A percentile compares a stretch with the other conserved stretches of the same genome.
phyloP scores from a whole-genome alignment of 2,329 filamentous ascomycete species.

The Penicillium aurantiogriseum region DNA sequence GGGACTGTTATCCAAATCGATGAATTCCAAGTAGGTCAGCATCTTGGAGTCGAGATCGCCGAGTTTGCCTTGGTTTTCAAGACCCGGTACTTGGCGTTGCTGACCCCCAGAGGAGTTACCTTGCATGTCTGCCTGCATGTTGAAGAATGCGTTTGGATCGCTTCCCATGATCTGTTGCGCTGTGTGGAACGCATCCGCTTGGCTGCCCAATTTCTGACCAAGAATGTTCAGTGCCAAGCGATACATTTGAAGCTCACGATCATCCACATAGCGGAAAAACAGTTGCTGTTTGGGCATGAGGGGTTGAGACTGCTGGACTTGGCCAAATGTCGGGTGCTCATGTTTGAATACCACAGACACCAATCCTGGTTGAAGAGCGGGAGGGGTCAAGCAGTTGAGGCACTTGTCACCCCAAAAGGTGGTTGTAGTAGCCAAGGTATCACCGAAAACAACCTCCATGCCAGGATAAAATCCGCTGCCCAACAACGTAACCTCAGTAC shows the following conservation, averaged over 20 bases:
- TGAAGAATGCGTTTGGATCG: conserved; percentile 50
- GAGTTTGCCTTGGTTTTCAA: conserved; percentile 43
- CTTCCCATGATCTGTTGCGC: conserved; percentile 50
- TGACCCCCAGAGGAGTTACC: conserved; percentile 40
- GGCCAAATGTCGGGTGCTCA: conserved; percentile 49
- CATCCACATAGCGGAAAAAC: conserved; percentile 67
- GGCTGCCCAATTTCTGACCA: conserved; percentile 48
- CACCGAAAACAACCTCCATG: conserved; percentile 82
- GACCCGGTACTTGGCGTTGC: conserved; percentile 46
- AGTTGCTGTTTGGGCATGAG: conserved; percentile 50
- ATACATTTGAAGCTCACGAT: conserved; percentile 49
- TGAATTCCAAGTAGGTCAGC: conserved; percentile 71
- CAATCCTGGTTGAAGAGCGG: conserved; percentile 63
- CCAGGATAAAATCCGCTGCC: conserved; percentile 77
- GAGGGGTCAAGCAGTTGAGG: conserved; percentile 75
- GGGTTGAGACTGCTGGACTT: conserved; percentile 44
- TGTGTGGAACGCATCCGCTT: conserved; percentile 49
- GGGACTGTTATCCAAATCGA: conserved; percentile 73
- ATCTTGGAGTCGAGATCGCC: conserved; percentile 65
- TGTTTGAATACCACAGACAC: conserved; percentile 71
- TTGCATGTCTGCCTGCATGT: conserved; percentile 43
- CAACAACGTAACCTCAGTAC: conserved; percentile 81
- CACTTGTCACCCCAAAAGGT: conserved; percentile 78
- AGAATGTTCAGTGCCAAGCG: conserved; percentile 46
- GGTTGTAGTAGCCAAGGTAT: conserved; percentile 65